Base-by-base conservation (phyloP, 352 stramenopile species). In the Phytophthora ramorum region DNA sequence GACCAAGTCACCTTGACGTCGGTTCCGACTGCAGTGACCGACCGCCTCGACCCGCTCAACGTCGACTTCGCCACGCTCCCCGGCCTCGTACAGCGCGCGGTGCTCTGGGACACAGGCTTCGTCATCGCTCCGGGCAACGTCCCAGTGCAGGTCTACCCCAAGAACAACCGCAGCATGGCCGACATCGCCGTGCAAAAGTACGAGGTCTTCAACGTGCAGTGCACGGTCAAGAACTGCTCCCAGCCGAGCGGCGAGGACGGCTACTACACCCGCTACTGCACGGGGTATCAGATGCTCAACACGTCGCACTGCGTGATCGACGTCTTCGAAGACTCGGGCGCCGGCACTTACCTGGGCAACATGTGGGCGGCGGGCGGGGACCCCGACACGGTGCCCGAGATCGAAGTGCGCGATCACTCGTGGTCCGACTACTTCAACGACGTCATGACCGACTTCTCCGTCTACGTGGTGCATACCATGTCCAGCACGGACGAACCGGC, bases 21-120 rank as follows among this genome's bases (percentile, higher is more conserved):
- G 4, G 37, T 77, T 8, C 64, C 61, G 2, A 45, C 24, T 22
- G 54, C 57, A 4, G 53, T 75, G 20, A 37, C 45, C 12, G 34
- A 48, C 12, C 68, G 56, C 4, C 62, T 71, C 7, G 51, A 65
- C 40, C 12, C 40, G 7, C 34, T 75, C 22, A 49, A 63, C 32
- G 28, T 67, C 46, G 40, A 56, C 32, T 78, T 70, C 40, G 24
- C 26, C 43, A 46, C 30, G 3, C 61, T 78, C 13, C 66, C 66
- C 1, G 69, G 59, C 0, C 37, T 76, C 14, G 56, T 75, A 8
- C 73, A 81, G 32, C 69, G 69, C 12, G 73, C 65, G 2, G 50
- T 81, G 4, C 66, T 81, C 0, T 81, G 73, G 73, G 73, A 81
- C 52, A 63, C 65, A 7, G 73, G 72, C 4, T 75, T 73, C 41